Conservation (phyloP, 2,329 filamentous ascomycete genomes). For the Metarhizium anisopliae region DNA sequence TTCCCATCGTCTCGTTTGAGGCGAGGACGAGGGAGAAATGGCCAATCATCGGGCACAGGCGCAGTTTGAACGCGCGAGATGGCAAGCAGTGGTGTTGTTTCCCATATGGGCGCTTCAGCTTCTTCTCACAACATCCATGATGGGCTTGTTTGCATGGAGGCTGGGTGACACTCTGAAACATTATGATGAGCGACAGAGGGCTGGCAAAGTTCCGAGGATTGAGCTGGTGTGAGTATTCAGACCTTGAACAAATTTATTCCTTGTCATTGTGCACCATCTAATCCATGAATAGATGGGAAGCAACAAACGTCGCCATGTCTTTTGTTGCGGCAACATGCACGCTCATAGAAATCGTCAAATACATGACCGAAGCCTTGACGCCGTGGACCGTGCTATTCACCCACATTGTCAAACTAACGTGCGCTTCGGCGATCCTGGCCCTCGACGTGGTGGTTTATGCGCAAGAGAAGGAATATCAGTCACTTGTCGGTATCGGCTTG, state of each 20-base stretch:
- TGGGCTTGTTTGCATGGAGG: conserved; percentile 45
- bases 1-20: not conserved
- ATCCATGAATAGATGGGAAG: conserved; percentile 39
- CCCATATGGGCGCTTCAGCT: conserved; percentile 43
- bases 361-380: conserved; percentile 40
- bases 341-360: conserved; percentile 36
- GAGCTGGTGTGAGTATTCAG: conserved; percentile 37
- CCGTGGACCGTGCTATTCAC: conserved; percentile 45
- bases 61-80: conserved; percentile 42
- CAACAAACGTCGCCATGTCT: conserved; percentile 40
- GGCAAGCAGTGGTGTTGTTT: conserved; percentile 37
- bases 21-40: conserved; percentile 12
- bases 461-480: conserved; percentile 35
- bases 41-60: conserved; percentile 40
- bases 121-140: conserved; percentile 32
- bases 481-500: conserved; percentile 37
- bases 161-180: conserved; percentile 36
- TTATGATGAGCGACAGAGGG: conserved; percentile 30
- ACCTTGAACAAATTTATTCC: not conserved
- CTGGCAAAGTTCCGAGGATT: conserved; percentile 31
- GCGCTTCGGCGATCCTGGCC: conserved; percentile 36
- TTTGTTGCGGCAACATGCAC: conserved; percentile 37
- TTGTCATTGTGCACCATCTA: not conserved
- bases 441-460: conserved; percentile 45
- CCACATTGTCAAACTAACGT: conserved; percentile 39